Evolutionary conservation across 192 early-diverging fungal genomes (phyloP), one percentile per base, ranked within the genome.

Genomic region (Rhizophagus sp.): DNA sequence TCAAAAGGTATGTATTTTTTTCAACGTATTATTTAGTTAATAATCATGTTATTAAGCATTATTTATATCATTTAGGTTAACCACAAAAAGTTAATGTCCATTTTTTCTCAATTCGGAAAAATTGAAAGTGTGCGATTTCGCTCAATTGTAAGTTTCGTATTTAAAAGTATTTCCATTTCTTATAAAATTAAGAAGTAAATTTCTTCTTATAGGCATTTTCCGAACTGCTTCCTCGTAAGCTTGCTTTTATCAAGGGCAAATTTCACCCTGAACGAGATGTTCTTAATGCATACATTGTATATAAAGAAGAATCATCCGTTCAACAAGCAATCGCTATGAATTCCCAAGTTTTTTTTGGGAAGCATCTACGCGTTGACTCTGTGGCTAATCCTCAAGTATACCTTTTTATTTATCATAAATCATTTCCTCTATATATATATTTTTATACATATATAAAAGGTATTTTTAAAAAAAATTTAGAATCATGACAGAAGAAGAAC

Each of bases 211-310:
- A 77, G 67, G 87, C 87, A n/a, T 92, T 95, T 75, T 78, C 87
- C 62, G 88, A 90, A 67, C 86, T 87, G 15, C 73, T 94, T 76
- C 91, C 94, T 36, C 91, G 95, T 49, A 96, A 95, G 82, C 83
- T 90, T 41, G 96, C 96, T 15, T 97, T 95, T 82, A 91, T 95
- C 65, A 86, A 90, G 8, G 93, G 93, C 79, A 90, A 94, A 79
- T 88, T 99, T 81, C 96, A 99, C 79, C 90, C 92, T 6, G 88
- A 90, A 34, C 92, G 96, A 65, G 93, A 97, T 80, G 85, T 91
- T 15, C 83, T 96, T 76, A 97, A 98, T 79, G 96, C 94, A 12
- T 99, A 98, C 79, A 88, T 97, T 66, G 96, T 98, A 61, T 99
- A 88, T 83, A 83, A 83, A 34, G 85, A 85, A 33, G 85, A 88